Base-by-base conservation (phyloP, 352 stramenopile species). In the Globisporangium sylvaticum region DNA sequence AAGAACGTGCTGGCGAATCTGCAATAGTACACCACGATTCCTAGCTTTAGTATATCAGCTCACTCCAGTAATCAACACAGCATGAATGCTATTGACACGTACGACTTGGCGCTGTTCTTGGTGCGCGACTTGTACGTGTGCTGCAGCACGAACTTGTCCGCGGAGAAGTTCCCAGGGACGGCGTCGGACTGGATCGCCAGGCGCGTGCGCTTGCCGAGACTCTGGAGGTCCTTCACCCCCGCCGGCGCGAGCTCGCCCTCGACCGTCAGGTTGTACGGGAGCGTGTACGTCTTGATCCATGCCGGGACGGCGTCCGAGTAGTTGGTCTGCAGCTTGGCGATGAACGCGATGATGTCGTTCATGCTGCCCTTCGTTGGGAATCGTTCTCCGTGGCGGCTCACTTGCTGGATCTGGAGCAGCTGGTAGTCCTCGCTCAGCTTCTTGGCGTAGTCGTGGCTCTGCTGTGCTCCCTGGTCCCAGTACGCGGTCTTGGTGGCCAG, bases 121-220 rank as follows among this genome's bases (percentile, higher is more conserved):
- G 81, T 90, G 12, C 82, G 82, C 18, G 59, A 42, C 46, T 87
- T 79, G 65, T 81, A 79, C 5, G 84, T 92, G 75, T 91, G 80
- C 10, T 81, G 79, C 37, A 92, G 39, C 12, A 77, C 62, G 60
- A 80, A 89, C 18, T 67, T 71, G 15, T 70, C 76, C 2, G 63
- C 9, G 6, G 72, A 70, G 66, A 79, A 90, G n/a, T 59, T 31
- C 0, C 24, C 37, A 6, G 67, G 76, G 24, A 72, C 60, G 1
- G 42, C 27, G 3, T 32, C 42, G 1, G 10, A 18, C n/a, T 62
- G 63, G 10, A 70, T 62, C 3, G 70, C 69, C 0, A 18, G 44
- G n/a, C 82, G 75, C 0, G 72, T 73, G 9, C 84, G 77, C 25
- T 62, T 61, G 4, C 78, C 81, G 29, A 81, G 74, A 0, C 42